These are phyloP conservation scores for Eurotiales sp. DNA, from an alignment of 2,329 filamentous ascomycete genomes.

Conservation along the genomic window DNA sequence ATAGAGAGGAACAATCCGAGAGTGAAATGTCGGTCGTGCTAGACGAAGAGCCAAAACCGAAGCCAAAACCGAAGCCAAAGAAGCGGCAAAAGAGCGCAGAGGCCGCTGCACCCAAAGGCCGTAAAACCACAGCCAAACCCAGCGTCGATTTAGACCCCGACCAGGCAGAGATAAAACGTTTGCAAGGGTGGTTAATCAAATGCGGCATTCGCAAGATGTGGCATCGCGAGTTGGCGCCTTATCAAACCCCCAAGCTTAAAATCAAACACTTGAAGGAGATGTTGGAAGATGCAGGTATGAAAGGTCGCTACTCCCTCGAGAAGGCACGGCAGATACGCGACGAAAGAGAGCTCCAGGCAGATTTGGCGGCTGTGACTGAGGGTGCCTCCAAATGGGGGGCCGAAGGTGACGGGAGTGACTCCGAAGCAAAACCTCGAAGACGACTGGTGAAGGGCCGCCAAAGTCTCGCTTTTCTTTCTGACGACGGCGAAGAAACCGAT, in stretches of 20 bases:
- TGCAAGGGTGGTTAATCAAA: slow-evolving; percentile 82
- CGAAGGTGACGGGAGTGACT: slow-evolving; percentile 39
- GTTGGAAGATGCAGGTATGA: slow-evolving; percentile 81
- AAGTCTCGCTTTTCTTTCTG: slow-evolving; percentile 59
- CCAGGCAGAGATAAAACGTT: slow-evolving; percentile 76
- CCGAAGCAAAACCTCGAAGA: slow-evolving; percentile 32
- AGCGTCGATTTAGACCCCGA: slow-evolving; percentile 56
- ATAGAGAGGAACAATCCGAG: slow-evolving; percentile 49
- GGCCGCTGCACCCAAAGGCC: slow-evolving; percentile 23
- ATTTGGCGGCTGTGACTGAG: slow-evolving; percentile 79
- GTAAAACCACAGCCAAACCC: slow-evolving; percentile 34
- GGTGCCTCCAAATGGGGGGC: slow-evolving; percentile 76
- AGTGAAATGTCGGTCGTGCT: slow-evolving; percentile 72
- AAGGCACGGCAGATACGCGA: slow-evolving; percentile 87
- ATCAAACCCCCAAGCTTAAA: slow-evolving; percentile 70
- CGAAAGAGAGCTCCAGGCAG: slow-evolving; percentile 73
- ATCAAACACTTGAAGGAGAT: slow-evolving; percentile 75
- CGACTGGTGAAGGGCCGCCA: slow-evolving; percentile 42
- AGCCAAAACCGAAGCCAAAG: slow-evolving; percentile 55
- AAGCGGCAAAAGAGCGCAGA: slow-evolving; percentile 28
- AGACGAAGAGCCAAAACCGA: slow-evolving; percentile 68
- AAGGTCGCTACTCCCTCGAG: slow-evolving; percentile 78
- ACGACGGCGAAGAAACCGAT: slow-evolving; percentile 62
- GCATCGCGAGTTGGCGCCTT: slow-evolving; percentile 76
- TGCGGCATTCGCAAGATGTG: slow-evolving; percentile 92